Percentiles rank a stretch among this genome's conserved stretches.
Conservation (phyloP, 2,329 filamentous ascomycete genomes). For the Colletotrichum ledebouriae region DNA sequence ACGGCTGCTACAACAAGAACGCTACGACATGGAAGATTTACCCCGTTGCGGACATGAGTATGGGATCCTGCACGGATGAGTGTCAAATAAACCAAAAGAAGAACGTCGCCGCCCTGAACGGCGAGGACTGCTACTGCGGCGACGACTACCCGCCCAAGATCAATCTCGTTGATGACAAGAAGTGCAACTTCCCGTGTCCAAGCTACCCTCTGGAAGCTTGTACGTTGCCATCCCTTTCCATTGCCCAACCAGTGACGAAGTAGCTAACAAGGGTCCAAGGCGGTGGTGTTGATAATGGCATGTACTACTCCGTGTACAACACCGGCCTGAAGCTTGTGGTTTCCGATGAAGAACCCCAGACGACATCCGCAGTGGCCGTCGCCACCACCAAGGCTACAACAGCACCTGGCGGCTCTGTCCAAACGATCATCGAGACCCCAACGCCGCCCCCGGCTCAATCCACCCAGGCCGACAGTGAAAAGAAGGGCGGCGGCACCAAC, state of each 20-base stretch:
- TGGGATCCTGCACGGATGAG: conserved; percentile 57
- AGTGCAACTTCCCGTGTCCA: conserved; percentile 76
- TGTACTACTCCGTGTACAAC: conserved; percentile 63
- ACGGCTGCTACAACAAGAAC: conserved; percentile 64
- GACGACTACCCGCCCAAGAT: conserved; percentile 72
- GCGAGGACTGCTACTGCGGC: conserved; percentile 80
- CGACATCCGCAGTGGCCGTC: conserved; percentile 47
- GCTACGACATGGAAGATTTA: conserved; percentile 54
- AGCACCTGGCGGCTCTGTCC: conserved; percentile 29
- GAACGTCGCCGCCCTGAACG: conserved; percentile 73
- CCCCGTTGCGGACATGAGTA: conserved; percentile 47
- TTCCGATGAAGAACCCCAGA: conserved; percentile 48
- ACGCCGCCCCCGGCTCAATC: not conserved
- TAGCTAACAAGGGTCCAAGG: conserved; percentile 44
- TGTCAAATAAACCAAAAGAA: conserved; percentile 50
- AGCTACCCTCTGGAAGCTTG: conserved; percentile 75
- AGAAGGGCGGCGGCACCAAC: conserved; percentile 65
- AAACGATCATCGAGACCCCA: conserved; percentile 33
- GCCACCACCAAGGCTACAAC: conserved; percentile 43
- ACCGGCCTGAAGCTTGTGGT: conserved; percentile 60
- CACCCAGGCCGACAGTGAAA: conserved; percentile 42
- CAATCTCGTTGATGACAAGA: conserved; percentile 65
- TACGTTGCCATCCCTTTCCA: conserved; percentile 56
- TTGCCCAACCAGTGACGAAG: not conserved
- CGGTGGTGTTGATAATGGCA: conserved; percentile 51